These are phyloP conservation scores for Globisporangium megalacanthum DNA, from an alignment of 352 stramenopile genomes.

Conservation along the genomic window DNA sequence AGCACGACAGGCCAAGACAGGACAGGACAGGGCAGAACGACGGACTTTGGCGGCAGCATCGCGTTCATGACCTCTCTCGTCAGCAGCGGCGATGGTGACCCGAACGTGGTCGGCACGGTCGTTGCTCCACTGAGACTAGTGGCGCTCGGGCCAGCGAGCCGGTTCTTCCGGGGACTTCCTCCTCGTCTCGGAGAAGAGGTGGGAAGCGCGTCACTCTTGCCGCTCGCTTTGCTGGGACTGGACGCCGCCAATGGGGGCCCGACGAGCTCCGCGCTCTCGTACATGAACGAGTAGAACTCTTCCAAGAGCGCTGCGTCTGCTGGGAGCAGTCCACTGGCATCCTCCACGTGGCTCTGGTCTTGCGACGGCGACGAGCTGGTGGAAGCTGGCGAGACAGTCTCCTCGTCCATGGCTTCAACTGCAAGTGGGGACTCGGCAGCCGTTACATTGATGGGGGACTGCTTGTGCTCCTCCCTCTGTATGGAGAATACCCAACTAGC, in stretches of 20 bases:
- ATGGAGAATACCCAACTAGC: not conserved
- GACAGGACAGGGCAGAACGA: too few species aligned
- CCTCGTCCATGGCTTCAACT: not conserved
- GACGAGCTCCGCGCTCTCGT: conserved; percentile 42
- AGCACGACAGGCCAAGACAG: too few species aligned
- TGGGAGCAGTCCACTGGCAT: conserved; percentile 8
- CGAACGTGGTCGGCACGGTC: not conserved
- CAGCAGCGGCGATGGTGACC: conserved; percentile 11
- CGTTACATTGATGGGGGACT: not conserved
- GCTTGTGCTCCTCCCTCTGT: not conserved
- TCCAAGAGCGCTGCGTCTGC: conserved; percentile 27
- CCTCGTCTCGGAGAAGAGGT: conserved; percentile 19
- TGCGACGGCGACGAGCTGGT: not conserved
- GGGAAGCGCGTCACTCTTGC: conserved; percentile 5
- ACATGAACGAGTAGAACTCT: conserved; percentile 59
- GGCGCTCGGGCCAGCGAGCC: conserved; percentile 6
- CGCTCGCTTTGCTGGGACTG: conserved; percentile 25
- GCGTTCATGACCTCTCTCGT: conserved; percentile 61
- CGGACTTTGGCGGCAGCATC: conserved; percentile 63
- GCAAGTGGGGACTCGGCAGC: too few species aligned
- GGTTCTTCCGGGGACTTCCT: conserved; percentile 18
- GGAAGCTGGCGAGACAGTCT: not conserved
- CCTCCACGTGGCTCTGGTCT: not conserved
- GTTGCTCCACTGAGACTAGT: conserved; percentile 11
- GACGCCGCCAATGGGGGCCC: conserved; percentile 6